These are phyloP conservation scores for Fagus sylvatica DNA, from an alignment of 306 rosid species.

Conservation along the genomic window DNA sequence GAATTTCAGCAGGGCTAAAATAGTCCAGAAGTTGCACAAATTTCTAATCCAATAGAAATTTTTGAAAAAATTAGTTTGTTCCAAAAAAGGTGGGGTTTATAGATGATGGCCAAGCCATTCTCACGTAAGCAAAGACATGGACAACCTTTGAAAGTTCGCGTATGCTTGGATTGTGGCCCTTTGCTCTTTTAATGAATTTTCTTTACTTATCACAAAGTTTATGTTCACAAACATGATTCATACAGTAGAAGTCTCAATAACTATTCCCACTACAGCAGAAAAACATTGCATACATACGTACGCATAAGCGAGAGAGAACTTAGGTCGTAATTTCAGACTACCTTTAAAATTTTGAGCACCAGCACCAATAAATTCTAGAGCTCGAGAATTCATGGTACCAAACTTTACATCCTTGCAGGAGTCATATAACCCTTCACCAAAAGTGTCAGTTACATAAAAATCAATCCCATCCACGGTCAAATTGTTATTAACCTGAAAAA, in stretches of 20 bases:
- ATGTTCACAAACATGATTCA: not conserved
- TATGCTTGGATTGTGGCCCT: no score
- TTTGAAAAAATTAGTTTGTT: not conserved
- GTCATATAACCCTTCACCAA: conserved; percentile 89
- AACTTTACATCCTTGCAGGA: conserved; percentile 98
- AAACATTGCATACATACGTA: conserved; percentile 4
- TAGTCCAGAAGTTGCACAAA: not conserved
- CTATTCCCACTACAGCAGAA: conserved; percentile 1
- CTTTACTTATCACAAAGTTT: not conserved
- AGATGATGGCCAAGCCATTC: not conserved
- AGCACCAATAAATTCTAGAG: conserved; percentile 76
- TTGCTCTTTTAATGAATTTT: no score
- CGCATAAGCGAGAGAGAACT: not conserved
- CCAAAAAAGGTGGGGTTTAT: not conserved
- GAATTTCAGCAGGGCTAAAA: not conserved
- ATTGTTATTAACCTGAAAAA: conserved; percentile 69
- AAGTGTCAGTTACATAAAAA: conserved; percentile 67
- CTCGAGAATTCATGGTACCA: conserved; percentile 88
- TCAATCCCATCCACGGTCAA: conserved; percentile 85
- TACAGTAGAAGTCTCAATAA: not conserved
- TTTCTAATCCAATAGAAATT: not conserved
- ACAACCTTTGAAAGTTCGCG: not conserved
- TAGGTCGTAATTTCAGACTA: conserved; percentile 35
- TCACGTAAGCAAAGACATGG: not conserved
- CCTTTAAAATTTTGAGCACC: conserved; percentile 90